Conservation (phyloP, 495 filamentous ascomycete species). For the Xylaria longipes region DNA sequence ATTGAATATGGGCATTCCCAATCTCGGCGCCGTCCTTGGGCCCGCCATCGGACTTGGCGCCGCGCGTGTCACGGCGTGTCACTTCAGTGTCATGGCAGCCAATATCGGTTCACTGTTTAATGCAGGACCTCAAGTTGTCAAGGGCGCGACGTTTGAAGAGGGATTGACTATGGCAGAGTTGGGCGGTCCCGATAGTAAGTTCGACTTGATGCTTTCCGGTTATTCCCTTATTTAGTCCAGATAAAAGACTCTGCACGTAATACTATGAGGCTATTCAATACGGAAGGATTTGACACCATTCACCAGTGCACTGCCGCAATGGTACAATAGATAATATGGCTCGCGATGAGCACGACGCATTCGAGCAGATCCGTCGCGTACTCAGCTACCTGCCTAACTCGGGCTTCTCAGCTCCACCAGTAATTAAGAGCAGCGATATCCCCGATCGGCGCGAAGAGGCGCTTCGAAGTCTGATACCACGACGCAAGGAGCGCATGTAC, state of each 20-base stretch:
- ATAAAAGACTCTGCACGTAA: constrained; percentile 29
- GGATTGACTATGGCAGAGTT: constrained; percentile 57
- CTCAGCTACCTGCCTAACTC: constrained; percentile 63
- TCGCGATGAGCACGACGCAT: constrained; percentile 63
- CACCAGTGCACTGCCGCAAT: constrained; percentile 65
- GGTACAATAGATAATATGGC: constrained; percentile 71
- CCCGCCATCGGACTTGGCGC: constrained; percentile 70
- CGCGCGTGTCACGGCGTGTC: constrained; percentile 64
- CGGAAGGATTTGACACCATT: neutral
- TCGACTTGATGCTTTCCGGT: constrained; percentile 20
- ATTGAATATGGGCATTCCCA: constrained; percentile 67
- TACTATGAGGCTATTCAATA: neutral
- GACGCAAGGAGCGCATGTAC: constrained; percentile 65
- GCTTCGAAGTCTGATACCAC: constrained; percentile 63
- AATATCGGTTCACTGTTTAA: constrained; percentile 68
- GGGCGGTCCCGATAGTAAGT: constrained; percentile 66
- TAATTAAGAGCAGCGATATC: constrained; percentile 53
- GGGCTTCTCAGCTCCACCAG: constrained; percentile 59
- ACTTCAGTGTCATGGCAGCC: constrained; percentile 70
- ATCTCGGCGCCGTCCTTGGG: constrained; percentile 66
- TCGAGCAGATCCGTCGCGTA: constrained; percentile 63
- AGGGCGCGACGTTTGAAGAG: constrained; percentile 65
- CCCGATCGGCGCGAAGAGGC: constrained; percentile 53
- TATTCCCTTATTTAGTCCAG: constrained; percentile 57
- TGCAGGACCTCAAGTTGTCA: constrained; percentile 68